Conservation (phyloP, 75 land plant species). For the Sequoia sempervirens region DNA sequence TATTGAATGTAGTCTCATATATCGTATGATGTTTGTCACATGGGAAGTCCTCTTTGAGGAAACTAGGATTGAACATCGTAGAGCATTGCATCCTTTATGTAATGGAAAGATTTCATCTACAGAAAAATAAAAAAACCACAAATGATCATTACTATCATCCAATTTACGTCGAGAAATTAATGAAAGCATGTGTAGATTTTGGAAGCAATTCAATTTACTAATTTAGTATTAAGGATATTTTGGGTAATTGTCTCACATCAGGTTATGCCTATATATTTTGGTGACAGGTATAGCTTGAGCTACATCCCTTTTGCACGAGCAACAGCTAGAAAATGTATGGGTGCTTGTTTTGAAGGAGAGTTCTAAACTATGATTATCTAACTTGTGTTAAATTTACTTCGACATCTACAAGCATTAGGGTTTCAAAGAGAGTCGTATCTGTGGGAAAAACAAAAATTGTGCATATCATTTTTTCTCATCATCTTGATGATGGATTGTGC, state of each 20-base stretch:
- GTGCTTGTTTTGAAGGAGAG: conserved; percentile 54
- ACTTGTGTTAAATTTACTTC: neutral
- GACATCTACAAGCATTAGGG: neutral
- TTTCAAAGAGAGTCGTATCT: neutral
- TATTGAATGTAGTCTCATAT: conserved; percentile 1
- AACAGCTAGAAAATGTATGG: conserved; percentile 44
- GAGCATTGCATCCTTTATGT: neutral
- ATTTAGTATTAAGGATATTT: neutral
- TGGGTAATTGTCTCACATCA: neutral
- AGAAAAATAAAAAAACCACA: neutral
- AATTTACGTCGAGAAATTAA: neutral
- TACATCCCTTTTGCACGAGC: conserved; percentile 73
- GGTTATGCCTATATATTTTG: neutral
- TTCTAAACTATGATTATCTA: conserved; percentile 22
- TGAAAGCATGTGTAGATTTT: neutral
- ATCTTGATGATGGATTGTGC: no score
- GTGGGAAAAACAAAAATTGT: neutral
- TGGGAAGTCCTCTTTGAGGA: neutral
- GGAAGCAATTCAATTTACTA: neutral
- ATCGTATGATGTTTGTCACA: neutral
- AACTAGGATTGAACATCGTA: neutral
- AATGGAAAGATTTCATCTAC: neutral
- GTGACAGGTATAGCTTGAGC: conserved; percentile 66
- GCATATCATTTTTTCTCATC: no score
- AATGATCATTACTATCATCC: neutral